Evolutionary conservation across 495 filamentous ascomycete species (phyloP), one percentile per base, ranked within the genome.

Genomic region (Cairneyella variabilis): DNA sequence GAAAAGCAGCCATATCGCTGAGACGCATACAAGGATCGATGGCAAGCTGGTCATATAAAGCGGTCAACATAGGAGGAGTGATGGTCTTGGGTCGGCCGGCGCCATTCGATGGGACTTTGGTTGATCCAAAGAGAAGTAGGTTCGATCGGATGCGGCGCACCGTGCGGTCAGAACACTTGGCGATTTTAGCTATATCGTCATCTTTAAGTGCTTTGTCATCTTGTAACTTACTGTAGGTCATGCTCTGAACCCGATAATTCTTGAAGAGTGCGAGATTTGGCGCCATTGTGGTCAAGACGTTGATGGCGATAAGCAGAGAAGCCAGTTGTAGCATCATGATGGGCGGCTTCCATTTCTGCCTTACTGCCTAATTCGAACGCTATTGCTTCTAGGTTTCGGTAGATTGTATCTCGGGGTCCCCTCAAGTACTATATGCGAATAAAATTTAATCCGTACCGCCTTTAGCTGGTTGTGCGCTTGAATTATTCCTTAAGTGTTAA

Each of bases 111-210:
- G 53, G 64, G 23, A 60, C 64, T 47, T 60, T 67, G 10, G 60
- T 59, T 34, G 37, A 62, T 30, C 65, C 60, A 63, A 64, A 70
- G 42, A 34, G 30, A 10, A 52, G 42, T 46, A 68, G 60, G 60
- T 68, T 70, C 43, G 57, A 62, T 39, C 32, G 51, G 52, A 62
- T 62, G 49, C 44, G 51, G 46, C 32, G 43, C 45, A 68, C 61
- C 17, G 54, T 61, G 43, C 53, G 45, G 25, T 41, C 47, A 48
- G 54, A 63, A 46, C 58, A 69, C 23, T 50, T 21, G 38, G 59
- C 59, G 52, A 50, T 56, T 45, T 63, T 20, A 45, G 64, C 62
- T 22, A 67, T 66, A 26, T 69, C 37, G n/a, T 36, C 49, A n/a
- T n/a, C n/a, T 20, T 39, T 49, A n/a, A n/a, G n/a, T n/a, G n/a